These are phyloP conservation scores for Alternaria solani DNA, from an alignment of 2,329 filamentous ascomycete species.

Conservation along the genomic window DNA sequence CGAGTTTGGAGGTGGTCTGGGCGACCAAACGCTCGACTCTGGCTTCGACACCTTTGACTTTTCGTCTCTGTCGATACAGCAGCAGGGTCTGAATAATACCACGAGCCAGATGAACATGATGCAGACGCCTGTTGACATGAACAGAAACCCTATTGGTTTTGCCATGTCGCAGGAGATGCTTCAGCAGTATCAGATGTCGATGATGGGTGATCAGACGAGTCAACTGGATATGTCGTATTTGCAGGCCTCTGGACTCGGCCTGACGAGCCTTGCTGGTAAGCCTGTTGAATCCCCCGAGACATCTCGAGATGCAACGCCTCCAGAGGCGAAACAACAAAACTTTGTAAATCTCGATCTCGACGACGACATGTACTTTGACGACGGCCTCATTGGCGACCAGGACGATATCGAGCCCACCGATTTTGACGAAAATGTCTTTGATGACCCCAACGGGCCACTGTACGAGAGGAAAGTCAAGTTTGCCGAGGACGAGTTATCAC, in stretches of 20 bases:
- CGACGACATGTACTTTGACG: slow-evolving; percentile 75
- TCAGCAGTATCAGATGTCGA: slow-evolving; percentile 26
- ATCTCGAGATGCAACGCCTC: slow-evolving; percentile 9
- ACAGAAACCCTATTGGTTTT: slow-evolving; percentile 45
- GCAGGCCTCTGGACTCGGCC: slow-evolving; percentile 24
- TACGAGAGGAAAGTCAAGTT: slow-evolving; percentile 59
- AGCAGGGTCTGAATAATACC: slow-evolving; percentile 23
- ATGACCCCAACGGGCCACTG: slow-evolving; percentile 58
- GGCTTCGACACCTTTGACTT: slow-evolving; percentile 47
- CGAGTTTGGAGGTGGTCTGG: slow-evolving; percentile 36
- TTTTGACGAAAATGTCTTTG: slow-evolving; percentile 79
- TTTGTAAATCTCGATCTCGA: slow-evolving; percentile 30
- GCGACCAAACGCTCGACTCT: slow-evolving; percentile 36
- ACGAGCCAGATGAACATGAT: slow-evolving; percentile 26
- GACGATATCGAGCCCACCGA: slow-evolving; percentile 60
- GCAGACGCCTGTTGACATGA: slow-evolving; percentile 39
- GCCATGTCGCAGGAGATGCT: slow-evolving; percentile 41
- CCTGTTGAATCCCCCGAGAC: slow-evolving; percentile 16
- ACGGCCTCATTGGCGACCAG: slow-evolving; percentile 65
- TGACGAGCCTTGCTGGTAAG: slow-evolving; percentile 25
- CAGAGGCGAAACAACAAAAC: slow-evolving; percentile 16
- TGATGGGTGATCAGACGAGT: neutral
- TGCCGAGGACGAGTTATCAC: slow-evolving; percentile 25
- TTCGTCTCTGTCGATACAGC: slow-evolving; percentile 40
- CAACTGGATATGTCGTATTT: neutral